Conservation (phyloP, 2,329 filamentous ascomycete species). For the Trichoderma pleuroti region DNA sequence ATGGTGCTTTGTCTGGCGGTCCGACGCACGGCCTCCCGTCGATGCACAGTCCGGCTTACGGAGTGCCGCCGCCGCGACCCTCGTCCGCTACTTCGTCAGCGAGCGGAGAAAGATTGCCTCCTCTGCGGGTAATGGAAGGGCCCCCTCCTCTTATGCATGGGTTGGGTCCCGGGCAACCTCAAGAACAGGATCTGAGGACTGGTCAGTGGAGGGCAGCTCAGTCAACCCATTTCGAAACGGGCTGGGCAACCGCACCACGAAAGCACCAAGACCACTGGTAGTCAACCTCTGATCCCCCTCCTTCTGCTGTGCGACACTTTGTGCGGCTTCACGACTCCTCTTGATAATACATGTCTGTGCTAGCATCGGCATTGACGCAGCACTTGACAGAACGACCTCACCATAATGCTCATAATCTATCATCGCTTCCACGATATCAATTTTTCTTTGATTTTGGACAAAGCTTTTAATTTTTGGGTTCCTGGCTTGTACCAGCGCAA, state of each 20-base stretch:
- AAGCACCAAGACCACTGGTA: conserved; percentile 25
- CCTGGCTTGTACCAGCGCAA: conserved; percentile 18
- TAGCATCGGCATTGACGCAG: background rate
- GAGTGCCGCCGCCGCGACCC: conserved; percentile 36
- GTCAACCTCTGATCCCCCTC: background rate
- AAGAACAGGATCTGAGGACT: conserved; percentile 36
- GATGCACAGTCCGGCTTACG: conserved; percentile 39
- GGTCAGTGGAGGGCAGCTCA: conserved; percentile 37
- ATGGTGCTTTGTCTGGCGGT: conserved; percentile 34
- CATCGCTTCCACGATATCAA: background rate
- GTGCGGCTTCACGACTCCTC: background rate
- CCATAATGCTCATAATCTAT: background rate
- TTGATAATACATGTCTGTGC: background rate
- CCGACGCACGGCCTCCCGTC: conserved; percentile 41
- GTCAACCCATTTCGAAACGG: conserved; percentile 33
- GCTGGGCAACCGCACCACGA: conserved; percentile 35
- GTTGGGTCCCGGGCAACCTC: conserved; percentile 27
- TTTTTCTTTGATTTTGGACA: conserved; percentile 9
- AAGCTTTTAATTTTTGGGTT: conserved; percentile 12
- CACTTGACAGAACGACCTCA: background rate
- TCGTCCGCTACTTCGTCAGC: conserved; percentile 37
- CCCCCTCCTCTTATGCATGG: conserved; percentile 24
- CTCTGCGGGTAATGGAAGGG: conserved; percentile 45
- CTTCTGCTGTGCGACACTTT: conserved; percentile 1
- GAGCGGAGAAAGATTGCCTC: conserved; percentile 45